Base-by-base conservation (phyloP, 1,139 yeast species). In the Nakaseomyces sp. region DNA sequence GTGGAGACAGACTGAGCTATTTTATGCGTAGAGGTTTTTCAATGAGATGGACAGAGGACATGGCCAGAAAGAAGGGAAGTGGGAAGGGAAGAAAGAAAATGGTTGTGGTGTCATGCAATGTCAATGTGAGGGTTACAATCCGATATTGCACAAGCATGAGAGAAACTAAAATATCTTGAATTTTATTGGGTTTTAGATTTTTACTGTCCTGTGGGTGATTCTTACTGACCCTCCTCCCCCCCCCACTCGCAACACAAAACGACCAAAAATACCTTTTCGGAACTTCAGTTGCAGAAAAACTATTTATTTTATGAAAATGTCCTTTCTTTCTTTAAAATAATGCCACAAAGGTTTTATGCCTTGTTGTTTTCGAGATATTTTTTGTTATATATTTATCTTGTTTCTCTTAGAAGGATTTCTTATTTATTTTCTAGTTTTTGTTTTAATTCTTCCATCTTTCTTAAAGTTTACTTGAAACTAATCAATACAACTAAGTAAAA, bases 181-280 rank as follows among this genome's bases (percentile, higher is more conserved):
- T 30, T 30, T 30, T 30, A 30, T 30, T 30, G 33, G 33, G 33
- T 30, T 30, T 30, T 30, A 30, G 33, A 30, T 30, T 30, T 18
- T 15, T n/a, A n/a, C n/a, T n/a, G n/a, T n/a, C n/a, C n/a, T n/a
- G n/a, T n/a, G n/a, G n/a, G n/a, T n/a, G n/a, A n/a, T n/a, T n/a
- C n/a, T n/a, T n/a, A n/a, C n/a, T n/a, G n/a, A n/a, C 31, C 31
- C 25, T 22, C 25, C 25, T 6, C 25, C n/a, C n/a, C n/a, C n/a
- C n/a, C n/a, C n/a, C n/a, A n/a, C n/a, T n/a, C n/a, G n/a, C n/a
- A n/a, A n/a, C n/a, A n/a, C n/a, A n/a, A n/a, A n/a, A n/a, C n/a
- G n/a, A n/a, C n/a, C n/a, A 26, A 26, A 26, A 26, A 4, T n/a
- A 26, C 29, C n/a, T 26, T 9, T 26, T 26, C 29, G 29, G 29